Base-by-base conservation (phyloP, 2,329 filamentous ascomycete genomes). In the Fusarium sp. region DNA sequence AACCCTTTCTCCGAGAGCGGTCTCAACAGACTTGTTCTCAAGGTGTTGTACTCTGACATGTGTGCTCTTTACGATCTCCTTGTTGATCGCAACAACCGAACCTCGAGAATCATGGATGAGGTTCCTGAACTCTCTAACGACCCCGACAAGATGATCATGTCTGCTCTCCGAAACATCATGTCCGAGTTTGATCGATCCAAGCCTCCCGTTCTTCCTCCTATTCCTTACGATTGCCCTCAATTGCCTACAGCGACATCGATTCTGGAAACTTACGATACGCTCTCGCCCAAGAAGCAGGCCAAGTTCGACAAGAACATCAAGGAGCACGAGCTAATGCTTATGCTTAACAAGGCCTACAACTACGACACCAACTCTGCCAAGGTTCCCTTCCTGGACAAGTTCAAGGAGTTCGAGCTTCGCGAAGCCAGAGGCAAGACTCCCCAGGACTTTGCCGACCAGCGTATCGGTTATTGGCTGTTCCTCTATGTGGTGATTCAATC, bases 181-280 rank as follows among this genome's bases (percentile, higher is more conserved):
- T 90, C 88, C 71, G 95, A 98, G 80, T 98, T 94, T 76, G 96
- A 99, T 78, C 89, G 92, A 64, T 95, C 92, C 11, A 93, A 91
- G 16, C 94, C 95, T 2, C 96, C 96, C 0, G 94, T 98, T 1
- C 88, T 95, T 63, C 96, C 96, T 1, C 94, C 95, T 0, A 90
- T 98, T 58, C 95, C 96, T 0, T 98, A 95, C 76, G 95, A 98
- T 77, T 84, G 93, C 7, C 95, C 96, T 5, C 87, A 90, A 70
- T 81, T 97, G 25, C 95, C 95, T 1, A 87, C 86, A 2, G 86
- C 97, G 74, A 84, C 86, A 32, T 84, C 88, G 2, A 85, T 94
- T 20, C 85, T 91, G 59, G 85, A 88, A 43, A 91, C 89, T 45
- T 92, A 88, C 76, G 81, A 86, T 65, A 85, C 85, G 3, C 84